These are phyloP conservation scores for Aspergillus piperis DNA, from an alignment of 2,329 filamentous ascomycete genomes.

Conservation along the genomic window DNA sequence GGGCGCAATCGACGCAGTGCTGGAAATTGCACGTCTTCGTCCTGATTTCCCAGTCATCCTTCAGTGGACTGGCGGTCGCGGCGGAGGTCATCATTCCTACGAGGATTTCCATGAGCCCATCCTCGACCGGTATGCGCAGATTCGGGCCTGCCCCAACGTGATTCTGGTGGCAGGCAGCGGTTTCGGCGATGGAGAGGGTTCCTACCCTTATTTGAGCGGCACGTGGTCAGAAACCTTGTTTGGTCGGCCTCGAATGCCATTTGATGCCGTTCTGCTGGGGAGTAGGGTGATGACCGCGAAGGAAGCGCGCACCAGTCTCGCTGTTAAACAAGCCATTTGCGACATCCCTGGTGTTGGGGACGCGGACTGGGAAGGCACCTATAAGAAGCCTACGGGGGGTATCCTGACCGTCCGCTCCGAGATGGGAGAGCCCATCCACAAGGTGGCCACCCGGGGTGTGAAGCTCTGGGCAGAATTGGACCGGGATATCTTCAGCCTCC, in stretches of 20 bases:
- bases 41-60: neutral
- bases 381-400: neutral
- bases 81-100: neutral
- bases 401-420: neutral
- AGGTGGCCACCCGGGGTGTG: constrained; percentile 2
- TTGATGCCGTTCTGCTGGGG: neutral
- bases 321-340: neutral
- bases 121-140: neutral
- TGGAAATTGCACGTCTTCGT: neutral
- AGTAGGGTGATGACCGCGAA: constrained; percentile 1
- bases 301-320: neutral
- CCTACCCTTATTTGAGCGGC: constrained; percentile 2
- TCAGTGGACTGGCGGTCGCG: constrained; percentile 3
- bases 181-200: neutral
- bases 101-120: constrained; percentile 3
- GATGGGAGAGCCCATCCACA: constrained; percentile 3
- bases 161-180: neutral
- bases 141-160: neutral
- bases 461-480: constrained; percentile 7
- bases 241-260: neutral
- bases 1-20: neutral
- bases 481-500: constrained; percentile 5
- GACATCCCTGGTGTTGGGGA: neutral
- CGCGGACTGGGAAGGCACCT: neutral
- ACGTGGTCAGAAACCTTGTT: neutral